Conservation (phyloP, 2,329 filamentous ascomycete species). For the Alternaria dauci region DNA sequence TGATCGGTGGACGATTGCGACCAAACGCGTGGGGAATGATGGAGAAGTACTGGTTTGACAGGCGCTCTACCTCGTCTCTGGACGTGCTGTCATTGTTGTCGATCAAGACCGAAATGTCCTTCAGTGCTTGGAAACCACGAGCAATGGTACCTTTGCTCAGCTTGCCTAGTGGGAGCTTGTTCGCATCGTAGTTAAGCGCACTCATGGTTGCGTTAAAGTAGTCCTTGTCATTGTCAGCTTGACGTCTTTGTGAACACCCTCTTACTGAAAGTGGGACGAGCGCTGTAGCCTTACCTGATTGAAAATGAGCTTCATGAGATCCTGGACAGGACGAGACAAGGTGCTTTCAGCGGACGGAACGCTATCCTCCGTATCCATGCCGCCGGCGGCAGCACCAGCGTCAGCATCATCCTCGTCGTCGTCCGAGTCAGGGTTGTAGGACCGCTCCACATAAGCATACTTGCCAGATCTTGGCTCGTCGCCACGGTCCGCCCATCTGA, state of each 20-base stretch:
- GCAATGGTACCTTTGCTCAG: conserved; percentile 80
- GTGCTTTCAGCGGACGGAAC: conserved; percentile 56
- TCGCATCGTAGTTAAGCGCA: conserved; percentile 73
- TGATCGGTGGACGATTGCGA: conserved; percentile 74
- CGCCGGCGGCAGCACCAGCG: conserved; percentile 7
- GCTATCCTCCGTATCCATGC: conserved; percentile 31
- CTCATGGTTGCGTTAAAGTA: conserved; percentile 74
- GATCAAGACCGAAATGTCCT: conserved; percentile 75
- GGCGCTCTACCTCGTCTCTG: conserved; percentile 62
- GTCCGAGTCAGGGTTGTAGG: conserved; percentile 74
- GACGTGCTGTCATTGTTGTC: conserved; percentile 60
- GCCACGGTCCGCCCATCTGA: conserved; percentile 60
- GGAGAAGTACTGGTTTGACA: conserved; percentile 83
- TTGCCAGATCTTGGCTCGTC: conserved; percentile 67
- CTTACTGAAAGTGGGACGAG: not conserved
- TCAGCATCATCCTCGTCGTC: conserved; percentile 43
- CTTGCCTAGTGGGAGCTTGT: conserved; percentile 85
- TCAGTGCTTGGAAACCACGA: conserved; percentile 77
- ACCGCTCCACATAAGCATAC: conserved; percentile 83
- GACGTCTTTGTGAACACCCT: not conserved
- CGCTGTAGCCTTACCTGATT: conserved; percentile 60
- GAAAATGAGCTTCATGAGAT: conserved; percentile 83
- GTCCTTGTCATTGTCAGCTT: conserved; percentile 37
- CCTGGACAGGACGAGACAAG: conserved; percentile 67
- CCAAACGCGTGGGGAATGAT: conserved; percentile 85